Evolutionary conservation across 371 early-diverging fungal genomes (phyloP).

Genomic region (Zychaea mexicana): DNA sequence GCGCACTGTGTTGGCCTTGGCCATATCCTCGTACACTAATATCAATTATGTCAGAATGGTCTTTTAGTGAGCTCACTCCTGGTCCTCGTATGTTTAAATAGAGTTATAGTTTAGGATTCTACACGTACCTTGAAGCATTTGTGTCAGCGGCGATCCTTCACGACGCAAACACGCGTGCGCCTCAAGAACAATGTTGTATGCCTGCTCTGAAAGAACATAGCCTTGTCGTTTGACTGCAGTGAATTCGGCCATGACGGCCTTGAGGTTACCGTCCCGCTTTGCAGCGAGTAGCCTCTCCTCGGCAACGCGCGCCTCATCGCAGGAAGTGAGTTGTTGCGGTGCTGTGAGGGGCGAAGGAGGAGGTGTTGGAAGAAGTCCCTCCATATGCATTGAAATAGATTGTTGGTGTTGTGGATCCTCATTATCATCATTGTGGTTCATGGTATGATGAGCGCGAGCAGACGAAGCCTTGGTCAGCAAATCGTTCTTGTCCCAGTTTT

Average conservation of each 20-base stretch:
- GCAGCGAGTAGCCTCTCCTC: conserved; percentile 24
- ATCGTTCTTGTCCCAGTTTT: conserved; percentile 6
- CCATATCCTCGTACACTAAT: conserved; percentile 50
- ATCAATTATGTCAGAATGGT: too few species aligned
- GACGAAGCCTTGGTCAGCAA: conserved; percentile 1
- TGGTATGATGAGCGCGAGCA: conserved; percentile 4
- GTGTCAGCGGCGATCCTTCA: conserved; percentile 36
- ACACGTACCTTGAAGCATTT: conserved; percentile 35
- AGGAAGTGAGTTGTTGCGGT: conserved; percentile 5
- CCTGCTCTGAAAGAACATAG: conserved; percentile 28
- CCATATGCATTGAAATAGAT: background rate
- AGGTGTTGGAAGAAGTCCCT: conserved; percentile 6
- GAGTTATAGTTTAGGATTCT: background rate
- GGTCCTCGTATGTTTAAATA: too few species aligned
- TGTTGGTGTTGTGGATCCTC: background rate
- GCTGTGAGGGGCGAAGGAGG: conserved; percentile 8
- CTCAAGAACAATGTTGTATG: conserved; percentile 50
- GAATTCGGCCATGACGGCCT: conserved; percentile 32
- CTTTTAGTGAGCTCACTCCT: too few species aligned
- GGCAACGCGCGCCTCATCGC: conserved; percentile 1
- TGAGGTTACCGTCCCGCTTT: conserved; percentile 38
- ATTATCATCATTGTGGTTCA: background rate
- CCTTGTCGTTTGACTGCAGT: conserved; percentile 37
- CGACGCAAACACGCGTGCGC: conserved; percentile 35
- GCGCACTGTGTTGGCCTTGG: conserved; percentile 16